Evolutionary conservation across 1,139 yeast species (phyloP), one percentile per base, ranked within the genome.

Genomic region (Geotrichum reessii): DNA sequence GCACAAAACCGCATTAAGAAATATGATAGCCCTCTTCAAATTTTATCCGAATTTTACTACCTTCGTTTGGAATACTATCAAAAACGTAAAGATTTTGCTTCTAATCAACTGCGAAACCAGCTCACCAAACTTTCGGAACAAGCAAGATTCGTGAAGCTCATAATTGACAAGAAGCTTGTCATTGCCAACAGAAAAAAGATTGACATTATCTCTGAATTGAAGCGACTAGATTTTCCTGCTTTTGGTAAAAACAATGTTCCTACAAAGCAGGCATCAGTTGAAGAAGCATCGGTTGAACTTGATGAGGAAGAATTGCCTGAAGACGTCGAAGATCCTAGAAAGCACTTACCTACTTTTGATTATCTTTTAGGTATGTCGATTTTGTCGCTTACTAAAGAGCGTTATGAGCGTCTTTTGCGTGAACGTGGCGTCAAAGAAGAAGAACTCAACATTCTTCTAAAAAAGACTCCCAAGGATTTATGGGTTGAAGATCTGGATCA

Each of bases 61-160:
- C 87, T 93, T 14, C 83, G 99, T 69, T 77, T 95, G 62, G 97
- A 92, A 62, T 89, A 79, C 71, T 95, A 93, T 71, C 97, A 91
- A 74, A 86, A 83, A 70, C 84, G 99, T 67, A 95, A 93, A 70
- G 97, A 92, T 68, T 79, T 79, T 69, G 76, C 90, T 79, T 81
- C 88, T 19, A 81, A 80, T 49, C 83, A 83, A 56, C 76, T 90
- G 61, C 87, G 87, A 65, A 83, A 87, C 71, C 91, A 86, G 66
- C 79, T 92, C 60, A 86, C 85, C 52, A 87, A 81, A 69, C 76
- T 92, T 47, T 75, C 86, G 11, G 86, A 86, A 63, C 98, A 93
- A 70, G 98, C 97, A 0, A 80, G 96, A 60, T 95, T 95, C 72
- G 86, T 95, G 64, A 91, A 91, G 72, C 74, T 91, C 81, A 92